Percentiles rank a stretch among this genome's conserved stretches.
phyloP scores from a whole-genome alignment of 2,329 filamentous ascomycete species.

The Curvularia spicifera region DNA sequence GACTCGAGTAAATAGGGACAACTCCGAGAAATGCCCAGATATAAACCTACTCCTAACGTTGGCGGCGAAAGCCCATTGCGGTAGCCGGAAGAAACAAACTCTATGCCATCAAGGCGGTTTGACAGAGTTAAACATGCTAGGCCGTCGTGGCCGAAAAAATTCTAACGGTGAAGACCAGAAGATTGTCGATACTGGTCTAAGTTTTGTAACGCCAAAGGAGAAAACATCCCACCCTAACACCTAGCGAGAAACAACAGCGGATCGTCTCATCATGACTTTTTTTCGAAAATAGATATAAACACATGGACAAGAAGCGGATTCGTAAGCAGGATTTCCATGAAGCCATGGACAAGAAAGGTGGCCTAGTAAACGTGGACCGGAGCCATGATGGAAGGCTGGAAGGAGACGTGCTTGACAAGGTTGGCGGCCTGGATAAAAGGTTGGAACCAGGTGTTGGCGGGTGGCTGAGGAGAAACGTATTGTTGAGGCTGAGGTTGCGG shows the following conservation, averaged over 20 bases:
- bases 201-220: constrained; percentile 40
- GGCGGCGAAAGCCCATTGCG: constrained; percentile 18
- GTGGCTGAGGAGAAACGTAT: constrained; percentile 47
- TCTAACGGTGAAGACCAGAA: constrained; percentile 31
- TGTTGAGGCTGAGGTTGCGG: constrained; percentile 38
- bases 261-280: constrained; percentile 50
- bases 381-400: constrained; percentile 48
- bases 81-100: constrained; percentile 27
- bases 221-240: constrained; percentile 36
- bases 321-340: constrained; percentile 23
- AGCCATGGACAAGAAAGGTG: constrained; percentile 2
- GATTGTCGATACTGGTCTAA: constrained; percentile 36
- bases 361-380: constrained; percentile 49
- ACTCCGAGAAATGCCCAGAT: constrained; percentile 33
- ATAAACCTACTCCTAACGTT: constrained; percentile 19
- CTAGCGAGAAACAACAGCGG: constrained; percentile 35
- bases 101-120: constrained; percentile 43
- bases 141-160: constrained; percentile 24
- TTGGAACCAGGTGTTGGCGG: constrained; percentile 49
- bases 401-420: constrained; percentile 51
- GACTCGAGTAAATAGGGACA: constrained; percentile 21
- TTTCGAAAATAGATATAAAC: constrained; percentile 43
- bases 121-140: constrained; percentile 43
- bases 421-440: constrained; percentile 51
- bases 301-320: constrained; percentile 44